Conservation (phyloP, 1,284 basidiomycete genomes). For the Ustilago cynodontis region DNA sequence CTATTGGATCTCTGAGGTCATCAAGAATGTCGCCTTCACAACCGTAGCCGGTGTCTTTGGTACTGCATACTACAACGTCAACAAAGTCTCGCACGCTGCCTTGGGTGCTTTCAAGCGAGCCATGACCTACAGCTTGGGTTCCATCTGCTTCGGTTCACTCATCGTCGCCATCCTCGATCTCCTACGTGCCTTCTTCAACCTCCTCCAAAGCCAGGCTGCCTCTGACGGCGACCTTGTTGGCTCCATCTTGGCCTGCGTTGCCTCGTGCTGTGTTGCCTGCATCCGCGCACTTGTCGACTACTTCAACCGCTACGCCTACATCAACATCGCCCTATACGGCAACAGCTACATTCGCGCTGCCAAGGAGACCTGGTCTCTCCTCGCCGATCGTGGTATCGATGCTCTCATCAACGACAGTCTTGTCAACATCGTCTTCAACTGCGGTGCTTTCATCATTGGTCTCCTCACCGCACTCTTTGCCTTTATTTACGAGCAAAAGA, state of each 20-base stretch:
- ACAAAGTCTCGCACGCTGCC: slow-evolving; percentile 76
- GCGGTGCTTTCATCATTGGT: slow-evolving; percentile 79
- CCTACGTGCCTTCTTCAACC: slow-evolving; percentile 77
- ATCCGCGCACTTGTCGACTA: slow-evolving; percentile 73
- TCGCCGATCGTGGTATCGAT: slow-evolving; percentile 83
- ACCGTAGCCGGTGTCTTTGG: slow-evolving; percentile 64
- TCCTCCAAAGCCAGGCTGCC: slow-evolving; percentile 78
- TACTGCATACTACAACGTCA: slow-evolving; percentile 58
- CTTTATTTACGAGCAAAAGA: slow-evolving; percentile 79
- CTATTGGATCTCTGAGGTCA: slow-evolving; percentile 61
- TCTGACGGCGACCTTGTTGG: slow-evolving; percentile 81
- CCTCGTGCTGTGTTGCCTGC: slow-evolving; percentile 77
- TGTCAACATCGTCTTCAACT: slow-evolving; percentile 75
- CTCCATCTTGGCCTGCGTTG: slow-evolving; percentile 81
- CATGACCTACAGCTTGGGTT: slow-evolving; percentile 86
- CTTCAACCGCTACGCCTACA: slow-evolving; percentile 74
- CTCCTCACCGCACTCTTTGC: slow-evolving; percentile 82
- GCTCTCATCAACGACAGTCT: slow-evolving; percentile 87
- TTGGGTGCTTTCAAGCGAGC: slow-evolving; percentile 79
- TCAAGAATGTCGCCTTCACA: slow-evolving; percentile 65
- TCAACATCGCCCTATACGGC: slow-evolving; percentile 87
- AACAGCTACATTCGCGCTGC: slow-evolving; percentile 87
- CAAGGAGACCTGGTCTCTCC: slow-evolving; percentile 88
- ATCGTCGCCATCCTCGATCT: slow-evolving; percentile 89
- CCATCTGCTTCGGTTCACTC: slow-evolving; percentile 88